Evolutionary conservation across 1,139 yeast genomes (phyloP), one percentile per base, ranked within the genome.

Genomic region (Kodamaea fungicola): DNA sequence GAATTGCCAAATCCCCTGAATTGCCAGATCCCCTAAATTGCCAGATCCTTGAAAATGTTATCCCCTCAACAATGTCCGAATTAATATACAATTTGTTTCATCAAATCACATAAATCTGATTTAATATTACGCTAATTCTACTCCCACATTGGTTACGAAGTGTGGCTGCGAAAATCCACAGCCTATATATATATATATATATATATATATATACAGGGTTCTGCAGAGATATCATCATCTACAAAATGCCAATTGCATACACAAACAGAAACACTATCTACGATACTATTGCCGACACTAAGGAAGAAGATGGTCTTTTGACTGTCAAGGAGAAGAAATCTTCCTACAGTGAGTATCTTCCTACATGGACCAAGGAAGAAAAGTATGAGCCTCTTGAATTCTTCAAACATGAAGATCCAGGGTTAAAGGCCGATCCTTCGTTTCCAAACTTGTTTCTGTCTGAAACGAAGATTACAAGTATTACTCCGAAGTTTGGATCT

Each of bases 401-500:
- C 42, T 70, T 71, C 51, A 67, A 70, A 47, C 72, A 67, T 49
- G 54, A 59, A 16, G 86, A 80, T 45, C 75, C 78, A 26, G 86
- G 80, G 3, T 53, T 63, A 26, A 62, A 67, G 42, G 88, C 83
- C 8, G 84, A 80, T 50, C 71, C 76, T n/a, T 52, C 61, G 1
- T 70, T 76, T 42, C 67, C 71, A 29, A 71, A 71, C 46, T 67
- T 83, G 44, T 71, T 79, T 44, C 70, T 74, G 7, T 53, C 58
- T 33, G 55, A 43, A 32, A 61, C 58, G n/a, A 62, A 57, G 28
- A 48, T 57, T 22, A 67, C 64, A 48, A 59, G 59, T 28, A 52
- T 80, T 43, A 72, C 84, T 5, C 90, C 89, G 34, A 80, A 78
- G 55, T 63, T 83, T 39, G 90, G 90, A 10, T 67, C 83, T 21